Evolutionary conservation across 1,139 yeast species (phyloP).

Genomic region (Yamadazyma conglobata): DNA sequence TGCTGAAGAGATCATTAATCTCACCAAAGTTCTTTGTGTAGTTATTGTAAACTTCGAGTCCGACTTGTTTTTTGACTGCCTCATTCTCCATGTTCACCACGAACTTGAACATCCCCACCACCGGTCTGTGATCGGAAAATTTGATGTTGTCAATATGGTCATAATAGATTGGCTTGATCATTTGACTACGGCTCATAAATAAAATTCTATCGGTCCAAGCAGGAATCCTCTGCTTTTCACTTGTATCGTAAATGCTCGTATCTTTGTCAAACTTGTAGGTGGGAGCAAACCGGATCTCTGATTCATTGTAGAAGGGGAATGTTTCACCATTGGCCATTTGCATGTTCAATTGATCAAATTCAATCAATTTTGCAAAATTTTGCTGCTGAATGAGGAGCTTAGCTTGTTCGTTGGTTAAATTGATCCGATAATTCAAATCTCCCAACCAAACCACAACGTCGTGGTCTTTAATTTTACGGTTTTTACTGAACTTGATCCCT

Average conservation of each 20-base stretch:
- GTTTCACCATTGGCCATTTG: slow-evolving; percentile 72
- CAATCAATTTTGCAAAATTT: slow-evolving; percentile 54
- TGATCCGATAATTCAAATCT: slow-evolving; percentile 84
- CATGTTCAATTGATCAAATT: slow-evolving; percentile 69
- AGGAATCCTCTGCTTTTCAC: slow-evolving; percentile 90
- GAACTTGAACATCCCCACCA: slow-evolving; percentile 71
- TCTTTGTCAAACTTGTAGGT: slow-evolving; percentile 93
- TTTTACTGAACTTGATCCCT: slow-evolving; percentile 50
- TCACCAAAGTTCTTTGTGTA: slow-evolving; percentile 46
- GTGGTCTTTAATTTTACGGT: slow-evolving; percentile 59
- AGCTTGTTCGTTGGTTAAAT: slow-evolving; percentile 65
- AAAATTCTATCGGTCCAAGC: slow-evolving; percentile 94
- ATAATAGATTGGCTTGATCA: slow-evolving; percentile 63
- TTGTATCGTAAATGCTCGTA: slow-evolving; percentile 69
- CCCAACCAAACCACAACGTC: slow-evolving; percentile 92
- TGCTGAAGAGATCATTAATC: slow-evolving; percentile 36
- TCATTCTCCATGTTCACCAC: slow-evolving; percentile 71
- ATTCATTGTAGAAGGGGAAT: slow-evolving; percentile 68
- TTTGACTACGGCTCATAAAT: slow-evolving; percentile 43
- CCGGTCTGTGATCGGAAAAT: slow-evolving; percentile 95
- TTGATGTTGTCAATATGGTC: slow-evolving; percentile 55
- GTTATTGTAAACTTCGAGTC: slow-evolving; percentile 56
- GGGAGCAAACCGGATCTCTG: slow-evolving; percentile 74
- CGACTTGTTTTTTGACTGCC: slow-evolving; percentile 51
- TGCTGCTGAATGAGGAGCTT: slow-evolving; percentile 49